Conservation (phyloP, 2,329 filamentous ascomycete genomes). For the Endothia cerciana region DNA sequence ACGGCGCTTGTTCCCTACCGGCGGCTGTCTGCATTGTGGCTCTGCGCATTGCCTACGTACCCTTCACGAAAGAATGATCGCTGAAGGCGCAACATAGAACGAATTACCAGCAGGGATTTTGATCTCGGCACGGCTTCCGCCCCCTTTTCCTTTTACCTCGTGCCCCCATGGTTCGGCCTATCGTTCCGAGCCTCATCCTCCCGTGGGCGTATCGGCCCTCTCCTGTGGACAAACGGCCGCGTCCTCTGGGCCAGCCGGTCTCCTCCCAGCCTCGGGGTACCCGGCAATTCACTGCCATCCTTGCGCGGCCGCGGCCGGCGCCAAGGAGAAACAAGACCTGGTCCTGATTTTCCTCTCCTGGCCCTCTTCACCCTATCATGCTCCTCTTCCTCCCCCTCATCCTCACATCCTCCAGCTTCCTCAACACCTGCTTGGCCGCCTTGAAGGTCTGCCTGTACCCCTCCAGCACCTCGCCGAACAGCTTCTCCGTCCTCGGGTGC, state of each 20-base stretch:
- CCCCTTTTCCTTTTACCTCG: not conserved
- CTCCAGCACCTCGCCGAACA: slow-evolving; percentile 74
- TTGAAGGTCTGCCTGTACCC: slow-evolving; percentile 78
- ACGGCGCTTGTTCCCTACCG: not conserved
- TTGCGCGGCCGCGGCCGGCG: no score
- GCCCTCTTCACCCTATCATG: slow-evolving; percentile 77
- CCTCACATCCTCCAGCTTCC: slow-evolving; percentile 86
- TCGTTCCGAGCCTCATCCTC: no score
- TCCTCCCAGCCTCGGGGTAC: no score
- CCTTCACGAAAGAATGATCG: not conserved
- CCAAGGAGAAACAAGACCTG: no score
- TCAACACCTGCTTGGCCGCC: slow-evolving; percentile 74
- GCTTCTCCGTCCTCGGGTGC: slow-evolving; percentile 79
- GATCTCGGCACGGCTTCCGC: not conserved
- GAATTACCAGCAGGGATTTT: not conserved
- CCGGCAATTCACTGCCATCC: no score
- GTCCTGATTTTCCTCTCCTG: no score
- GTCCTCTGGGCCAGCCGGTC: no score
- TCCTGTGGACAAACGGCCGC: no score
- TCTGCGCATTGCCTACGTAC: not conserved
- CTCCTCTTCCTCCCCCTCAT: slow-evolving; percentile 94
- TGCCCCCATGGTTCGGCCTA: no score
- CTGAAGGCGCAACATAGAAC: not conserved
- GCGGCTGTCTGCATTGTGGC: slow-evolving; percentile 6
- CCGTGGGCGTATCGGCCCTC: no score